Evolutionary conservation across 768 basidiomycete species (phyloP), one percentile per base, ranked within the genome.

Genomic region (Boletus reticulatus): DNA sequence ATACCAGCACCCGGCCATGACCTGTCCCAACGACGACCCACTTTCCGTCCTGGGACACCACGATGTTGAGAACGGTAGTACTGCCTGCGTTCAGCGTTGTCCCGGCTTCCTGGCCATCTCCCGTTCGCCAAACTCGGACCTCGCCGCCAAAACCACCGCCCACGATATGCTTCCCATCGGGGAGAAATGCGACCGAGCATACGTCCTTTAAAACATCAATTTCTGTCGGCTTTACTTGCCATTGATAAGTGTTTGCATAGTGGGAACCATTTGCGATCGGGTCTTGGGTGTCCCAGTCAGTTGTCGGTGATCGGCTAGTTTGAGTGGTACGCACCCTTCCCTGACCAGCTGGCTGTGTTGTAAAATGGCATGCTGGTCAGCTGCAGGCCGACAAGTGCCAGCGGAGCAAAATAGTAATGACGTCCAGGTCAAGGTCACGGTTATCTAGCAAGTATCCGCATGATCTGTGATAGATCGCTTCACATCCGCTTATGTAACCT

Each of bases 121-220:
- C 44, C 7, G 42, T 4, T 27, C 20, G 45, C 58, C 58, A 59
- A 20, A 41, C 24, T 24, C 50, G 37, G 20, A 59, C 46, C 29
- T 58, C 39, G 4, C 58, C 58, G 3, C 56, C 58, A 13, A 52
- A 59, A 22, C 58, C 58, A 16, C 58, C 46, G 2, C 56, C 46
- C 5, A 59, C 41, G n/a, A 59, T 12, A 13, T 59, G 50, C 16
- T 24, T 48, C n/a, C 58, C 56, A 24, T 47, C 12, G 32, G 41
- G 27, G 20, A 59, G 41, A 36, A 59, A 59, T 3, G 45, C 50
- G 22, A 59, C 22, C 6, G 58, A 59, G 46, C 58, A 59, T 17
- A 59, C 37, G 22, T 52, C 58, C 37, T 48, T 58, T 19, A 41
- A 48, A 22, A 48, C 56, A 6, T 20, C 14, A 36, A 59, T 59